Evolutionary conservation across 169 alveolate species (phyloP).

Genomic region (Plasmodium falciparum): DNA sequence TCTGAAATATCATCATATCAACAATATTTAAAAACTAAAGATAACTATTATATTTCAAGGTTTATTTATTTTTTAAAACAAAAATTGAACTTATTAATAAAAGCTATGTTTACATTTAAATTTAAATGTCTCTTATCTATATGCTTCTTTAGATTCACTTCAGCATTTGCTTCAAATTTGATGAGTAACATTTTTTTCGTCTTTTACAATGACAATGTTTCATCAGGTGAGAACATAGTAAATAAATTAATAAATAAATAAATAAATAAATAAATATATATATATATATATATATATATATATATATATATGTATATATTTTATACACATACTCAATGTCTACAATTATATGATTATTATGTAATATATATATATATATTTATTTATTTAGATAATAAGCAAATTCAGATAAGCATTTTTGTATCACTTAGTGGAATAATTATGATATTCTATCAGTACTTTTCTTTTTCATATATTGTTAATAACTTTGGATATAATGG

Average conservation of each 20-base stretch:
- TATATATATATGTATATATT: neutral
- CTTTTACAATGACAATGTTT: slow-evolving; percentile 69
- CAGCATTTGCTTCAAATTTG: slow-evolving; percentile 69
- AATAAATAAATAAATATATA: neutral
- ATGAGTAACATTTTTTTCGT: slow-evolving; percentile 77
- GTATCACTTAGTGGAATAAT: slow-evolving; percentile 76
- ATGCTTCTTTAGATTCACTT: slow-evolving; percentile 61
- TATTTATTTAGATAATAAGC: slow-evolving; percentile 63
- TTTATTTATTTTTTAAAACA: slow-evolving; percentile 16
- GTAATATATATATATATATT: slow-evolving; percentile 11
- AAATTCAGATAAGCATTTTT: slow-evolving; percentile 71
- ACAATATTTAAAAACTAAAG: slow-evolving; percentile 37
- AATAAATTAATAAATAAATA: neutral
- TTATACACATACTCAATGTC: neutral
- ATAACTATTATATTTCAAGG: slow-evolving; percentile 26
- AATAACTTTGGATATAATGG: no score
- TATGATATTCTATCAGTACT: slow-evolving; percentile 71
- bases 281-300: neutral
- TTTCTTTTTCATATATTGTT: slow-evolving; percentile 68
- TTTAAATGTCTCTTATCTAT: slow-evolving; percentile 56
- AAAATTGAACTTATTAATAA: neutral
- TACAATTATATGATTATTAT: neutral
- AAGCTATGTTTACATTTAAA: slow-evolving; percentile 22
- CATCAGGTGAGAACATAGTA: slow-evolving; percentile 36
- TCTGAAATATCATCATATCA: slow-evolving; percentile 50